phyloP scores from a whole-genome alignment of 164 flowering plant genomes.

The Berberis thunbergii region DNA sequence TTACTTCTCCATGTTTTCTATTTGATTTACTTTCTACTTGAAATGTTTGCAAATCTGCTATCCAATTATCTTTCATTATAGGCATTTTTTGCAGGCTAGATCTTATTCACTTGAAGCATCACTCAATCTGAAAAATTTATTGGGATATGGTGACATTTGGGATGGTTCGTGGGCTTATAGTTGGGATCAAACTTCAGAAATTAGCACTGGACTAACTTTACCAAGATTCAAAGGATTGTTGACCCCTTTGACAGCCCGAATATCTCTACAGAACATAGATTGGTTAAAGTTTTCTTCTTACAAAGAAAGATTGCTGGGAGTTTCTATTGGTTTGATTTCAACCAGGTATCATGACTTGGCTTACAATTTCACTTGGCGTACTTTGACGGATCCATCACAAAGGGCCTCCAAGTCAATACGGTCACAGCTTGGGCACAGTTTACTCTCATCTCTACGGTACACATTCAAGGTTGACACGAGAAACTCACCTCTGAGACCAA shows the following conservation, averaged over 20 bases:
- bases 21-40: too few species aligned
- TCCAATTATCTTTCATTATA: too few species aligned
- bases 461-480: not conserved
- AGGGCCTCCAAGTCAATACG: not conserved
- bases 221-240: not conserved
- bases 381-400: not conserved
- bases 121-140: not conserved
- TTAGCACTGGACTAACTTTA: not conserved
- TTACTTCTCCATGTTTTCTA: too few species aligned
- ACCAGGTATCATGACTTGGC: not conserved
- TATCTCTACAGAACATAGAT: not conserved
- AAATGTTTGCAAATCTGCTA: too few species aligned
- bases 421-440: not conserved
- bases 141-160: not conserved
- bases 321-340: not conserved
- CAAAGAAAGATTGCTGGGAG: not conserved
- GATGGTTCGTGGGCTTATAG: not conserved
- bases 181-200: not conserved
- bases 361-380: not conserved
- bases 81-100: too few species aligned
- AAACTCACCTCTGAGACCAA: not conserved
- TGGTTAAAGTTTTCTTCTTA: not conserved
- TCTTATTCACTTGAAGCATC: not conserved
- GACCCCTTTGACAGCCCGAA: not conserved
- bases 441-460: not conserved